Percentiles rank a stretch among this genome's conserved stretches.
These are phyloP conservation scores for Trypanosoma scelopori DNA, from an alignment of 208 protist species.

Conservation along the genomic window DNA sequence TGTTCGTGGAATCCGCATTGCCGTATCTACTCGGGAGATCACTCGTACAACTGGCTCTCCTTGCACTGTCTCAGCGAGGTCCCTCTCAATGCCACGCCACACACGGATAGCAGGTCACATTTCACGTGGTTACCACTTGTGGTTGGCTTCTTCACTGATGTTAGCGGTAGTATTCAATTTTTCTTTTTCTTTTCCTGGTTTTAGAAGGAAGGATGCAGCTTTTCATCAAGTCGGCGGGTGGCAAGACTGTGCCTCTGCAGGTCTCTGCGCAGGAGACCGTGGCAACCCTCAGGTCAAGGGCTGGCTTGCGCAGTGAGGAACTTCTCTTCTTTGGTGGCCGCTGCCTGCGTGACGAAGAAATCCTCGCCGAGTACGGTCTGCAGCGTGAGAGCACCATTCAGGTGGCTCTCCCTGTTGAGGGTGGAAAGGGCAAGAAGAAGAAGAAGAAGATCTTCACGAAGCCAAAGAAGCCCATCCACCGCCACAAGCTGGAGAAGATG, in stretches of 20 bases:
- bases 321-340: constrained; percentile 90
- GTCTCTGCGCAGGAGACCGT: constrained; percentile 86
- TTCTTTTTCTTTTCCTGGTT: constrained; percentile 11
- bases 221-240: constrained; percentile 91
- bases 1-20: no score
- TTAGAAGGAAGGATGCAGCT: constrained; percentile 87
- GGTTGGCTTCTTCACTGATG: no score
- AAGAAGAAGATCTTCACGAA: constrained; percentile 99
- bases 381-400: constrained; percentile 88
- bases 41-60: no score
- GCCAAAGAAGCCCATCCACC: constrained; percentile 99
- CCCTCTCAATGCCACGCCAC: no score
- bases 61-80: no score
- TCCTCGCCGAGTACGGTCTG: constrained; percentile 72
- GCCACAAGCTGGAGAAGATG: constrained; percentile 99
- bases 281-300: constrained; percentile 74
- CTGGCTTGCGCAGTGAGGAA: constrained; percentile 66
- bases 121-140: no score
- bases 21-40: no score
- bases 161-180: not conserved
- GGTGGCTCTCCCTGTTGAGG: constrained; percentile 86
- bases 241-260: constrained; percentile 89
- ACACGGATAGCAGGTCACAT: no score
- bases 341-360: constrained; percentile 77
- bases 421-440: constrained; percentile 98